Conservation (phyloP, 257 asterid genomes). For the Euphrasia confusa region DNA sequence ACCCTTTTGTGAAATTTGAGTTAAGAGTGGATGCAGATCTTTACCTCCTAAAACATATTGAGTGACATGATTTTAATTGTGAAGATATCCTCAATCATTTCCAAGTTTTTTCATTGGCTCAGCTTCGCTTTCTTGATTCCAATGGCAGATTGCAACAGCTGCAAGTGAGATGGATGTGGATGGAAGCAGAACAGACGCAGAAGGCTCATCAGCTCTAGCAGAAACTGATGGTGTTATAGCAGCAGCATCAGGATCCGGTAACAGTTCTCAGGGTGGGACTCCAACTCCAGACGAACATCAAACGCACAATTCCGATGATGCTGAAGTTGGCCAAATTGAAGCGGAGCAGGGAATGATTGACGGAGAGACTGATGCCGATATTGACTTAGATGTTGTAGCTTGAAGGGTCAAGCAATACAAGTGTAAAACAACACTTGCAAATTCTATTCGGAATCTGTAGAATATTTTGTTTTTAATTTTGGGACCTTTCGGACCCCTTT, state of each 20-base stretch:
- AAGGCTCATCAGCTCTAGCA: slow-evolving; percentile 38
- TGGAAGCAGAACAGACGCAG: slow-evolving; percentile 43
- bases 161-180: slow-evolving; percentile 56
- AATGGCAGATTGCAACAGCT: slow-evolving; percentile 41
- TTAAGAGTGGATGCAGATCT: no score
- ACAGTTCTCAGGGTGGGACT: slow-evolving; percentile 34
- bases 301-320: slow-evolving; percentile 58
- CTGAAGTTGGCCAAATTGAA: slow-evolving; percentile 56
- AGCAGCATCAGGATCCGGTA: slow-evolving; percentile 31
- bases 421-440: not conserved
- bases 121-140: not conserved
- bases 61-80: not conserved
- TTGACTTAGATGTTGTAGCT: slow-evolving; percentile 48
- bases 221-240: slow-evolving; percentile 38
- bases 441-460: not conserved
- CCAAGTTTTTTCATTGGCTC: not conserved
- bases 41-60: not conserved
- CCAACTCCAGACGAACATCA: slow-evolving; percentile 41
- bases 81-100: not conserved
- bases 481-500: no score
- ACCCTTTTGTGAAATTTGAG: not conserved
- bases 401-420: slow-evolving; percentile 11
- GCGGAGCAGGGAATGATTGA: slow-evolving; percentile 43
- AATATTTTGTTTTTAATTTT: not conserved
- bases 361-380: slow-evolving; percentile 66